Base-by-base conservation (phyloP, 176 grass and related monocot genomes). In the Oryza glumipatula region DNA sequence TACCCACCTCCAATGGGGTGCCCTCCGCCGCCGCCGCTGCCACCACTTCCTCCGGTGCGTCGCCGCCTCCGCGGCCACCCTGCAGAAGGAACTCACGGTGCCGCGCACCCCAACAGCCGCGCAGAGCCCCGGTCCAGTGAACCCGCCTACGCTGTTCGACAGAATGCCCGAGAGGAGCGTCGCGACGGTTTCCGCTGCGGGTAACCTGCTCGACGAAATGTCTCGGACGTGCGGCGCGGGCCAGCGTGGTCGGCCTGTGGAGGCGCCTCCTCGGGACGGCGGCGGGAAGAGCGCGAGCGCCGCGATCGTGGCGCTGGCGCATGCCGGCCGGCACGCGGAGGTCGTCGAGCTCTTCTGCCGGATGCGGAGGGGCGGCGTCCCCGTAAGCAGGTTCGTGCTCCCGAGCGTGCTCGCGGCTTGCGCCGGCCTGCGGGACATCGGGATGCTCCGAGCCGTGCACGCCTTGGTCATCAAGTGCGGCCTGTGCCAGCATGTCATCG, bases 401-500 rank as follows among this genome's bases (percentile, higher is more conserved):
- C 81, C 91, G 21, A 90, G 91, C 68, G 88, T 90, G 61, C 75
- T 93, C 84, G 82, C 65, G n/a, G 85, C 92, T 14, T 94, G 82
- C 5, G 36, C 38, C 16, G 28, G 33, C 26, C 85, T 90, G 4
- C 19, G 33, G 14, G 70, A 77, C 23, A 46, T 72, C 65, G 47
- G 79, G 24, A 81, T 81, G 76, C 82, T 90, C 76, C 49, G 64
- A 44, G 64, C 75, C 23, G 43, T 86, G 73, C 88, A 93, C 63
- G 51, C n/a, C 43, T 61, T 93, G 79, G 78, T 77, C 44, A 26
- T 88, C 67, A 90, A 88, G 15, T 82, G 80, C n/a, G 80, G 73
- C 21, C 14, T 88, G 68, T 69, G 69, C 72, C 82, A 52, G 13
- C 77, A 88, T 60, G 91, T 88, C 33, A 82, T 90, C 3, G 85